A percentile compares a stretch with the other conserved stretches of the same genome.
phyloP scores from a whole-genome alignment of 2,329 filamentous ascomycete species.

The Acrocalymma vagum region DNA sequence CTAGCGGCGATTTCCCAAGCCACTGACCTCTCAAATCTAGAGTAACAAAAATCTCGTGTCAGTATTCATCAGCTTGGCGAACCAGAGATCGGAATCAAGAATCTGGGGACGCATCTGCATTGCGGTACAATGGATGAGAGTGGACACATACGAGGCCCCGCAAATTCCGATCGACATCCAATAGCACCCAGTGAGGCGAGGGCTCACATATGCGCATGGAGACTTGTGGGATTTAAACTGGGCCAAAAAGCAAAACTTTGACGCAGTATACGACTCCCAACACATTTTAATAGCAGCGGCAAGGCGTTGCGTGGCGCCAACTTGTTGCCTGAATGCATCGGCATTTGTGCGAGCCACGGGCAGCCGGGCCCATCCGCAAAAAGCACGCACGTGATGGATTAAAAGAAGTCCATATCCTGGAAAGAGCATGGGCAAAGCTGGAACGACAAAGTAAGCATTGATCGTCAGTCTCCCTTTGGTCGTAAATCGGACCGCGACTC shows the following conservation, averaged over 20 bases:
- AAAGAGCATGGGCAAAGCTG: slow-evolving; percentile 17
- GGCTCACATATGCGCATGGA: slow-evolving; percentile 25
- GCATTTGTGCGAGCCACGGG: background rate
- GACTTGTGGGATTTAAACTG: slow-evolving; percentile 30
- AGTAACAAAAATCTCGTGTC: slow-evolving; percentile 20
- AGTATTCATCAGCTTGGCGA: background rate
- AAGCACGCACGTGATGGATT: slow-evolving; percentile 10
- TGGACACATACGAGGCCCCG: slow-evolving; percentile 14
- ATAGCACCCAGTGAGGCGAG: slow-evolving; percentile 21
- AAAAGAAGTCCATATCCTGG: slow-evolving; percentile 16
- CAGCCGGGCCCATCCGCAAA: slow-evolving; percentile 8
- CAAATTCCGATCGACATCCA: slow-evolving; percentile 17
- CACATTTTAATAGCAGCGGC: slow-evolving; percentile 24
- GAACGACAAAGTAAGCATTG: slow-evolving; percentile 26
- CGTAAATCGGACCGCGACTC: slow-evolving; percentile 19
- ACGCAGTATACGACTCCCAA: slow-evolving; percentile 26
- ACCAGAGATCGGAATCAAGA: slow-evolving; percentile 5
- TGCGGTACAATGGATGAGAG: slow-evolving; percentile 20
- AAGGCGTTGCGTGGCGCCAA: slow-evolving; percentile 8
- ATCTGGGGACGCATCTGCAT: slow-evolving; percentile 19
- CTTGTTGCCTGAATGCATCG: background rate
- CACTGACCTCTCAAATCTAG: slow-evolving; percentile 3
- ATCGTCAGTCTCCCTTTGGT: slow-evolving; percentile 23
- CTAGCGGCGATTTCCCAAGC: slow-evolving; percentile 17
- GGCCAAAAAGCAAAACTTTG: slow-evolving; percentile 26